Conservation (phyloP, 163 green algal genomes). For the Chlamydomonas reinhardtii region DNA sequence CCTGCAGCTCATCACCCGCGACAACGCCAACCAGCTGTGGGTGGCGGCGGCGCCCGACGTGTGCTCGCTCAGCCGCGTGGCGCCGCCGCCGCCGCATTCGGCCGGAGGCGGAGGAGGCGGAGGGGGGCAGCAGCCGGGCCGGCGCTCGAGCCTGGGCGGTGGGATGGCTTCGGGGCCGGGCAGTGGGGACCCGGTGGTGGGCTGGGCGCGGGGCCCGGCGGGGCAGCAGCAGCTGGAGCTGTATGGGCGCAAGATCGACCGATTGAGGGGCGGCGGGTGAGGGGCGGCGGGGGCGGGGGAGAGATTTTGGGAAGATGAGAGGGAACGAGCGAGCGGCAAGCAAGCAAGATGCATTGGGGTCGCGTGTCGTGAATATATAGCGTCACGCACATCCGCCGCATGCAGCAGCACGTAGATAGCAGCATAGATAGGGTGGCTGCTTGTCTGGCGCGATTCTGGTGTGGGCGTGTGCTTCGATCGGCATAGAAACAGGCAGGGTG, state of each 20-base stretch:
- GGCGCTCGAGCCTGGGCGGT: neutral
- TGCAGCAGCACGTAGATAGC: too few relatives aligned
- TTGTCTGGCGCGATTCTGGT: too few relatives aligned
- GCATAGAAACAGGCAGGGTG: too few relatives aligned
- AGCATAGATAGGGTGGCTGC: too few relatives aligned
- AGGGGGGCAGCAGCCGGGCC: neutral
- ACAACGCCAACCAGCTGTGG: slow-evolving; percentile 43
- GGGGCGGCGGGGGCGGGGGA: too few relatives aligned
- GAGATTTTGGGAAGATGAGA: too few relatives aligned
- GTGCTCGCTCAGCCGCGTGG: neutral
- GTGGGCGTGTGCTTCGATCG: too few relatives aligned
- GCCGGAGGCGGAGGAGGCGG: neutral
- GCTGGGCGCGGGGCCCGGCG: slow-evolving; percentile 1
- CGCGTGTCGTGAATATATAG: too few relatives aligned
- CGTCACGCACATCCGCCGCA: too few relatives aligned
- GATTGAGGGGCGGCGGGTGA: slow-evolving; percentile 7
- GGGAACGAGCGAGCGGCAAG: too few relatives aligned
- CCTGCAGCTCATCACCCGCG: slow-evolving; percentile 14
- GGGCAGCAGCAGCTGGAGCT: slow-evolving; percentile 30
- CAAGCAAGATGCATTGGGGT: too few relatives aligned
- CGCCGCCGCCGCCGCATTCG: neutral
- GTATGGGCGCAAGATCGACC: slow-evolving; percentile 25
- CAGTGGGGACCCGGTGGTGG: neutral
- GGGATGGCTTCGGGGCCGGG: neutral
- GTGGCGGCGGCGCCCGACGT: slow-evolving; percentile 40